Conservation (phyloP, 352 stramenopile genomes). For the Hyphochytrium catenoides region DNA sequence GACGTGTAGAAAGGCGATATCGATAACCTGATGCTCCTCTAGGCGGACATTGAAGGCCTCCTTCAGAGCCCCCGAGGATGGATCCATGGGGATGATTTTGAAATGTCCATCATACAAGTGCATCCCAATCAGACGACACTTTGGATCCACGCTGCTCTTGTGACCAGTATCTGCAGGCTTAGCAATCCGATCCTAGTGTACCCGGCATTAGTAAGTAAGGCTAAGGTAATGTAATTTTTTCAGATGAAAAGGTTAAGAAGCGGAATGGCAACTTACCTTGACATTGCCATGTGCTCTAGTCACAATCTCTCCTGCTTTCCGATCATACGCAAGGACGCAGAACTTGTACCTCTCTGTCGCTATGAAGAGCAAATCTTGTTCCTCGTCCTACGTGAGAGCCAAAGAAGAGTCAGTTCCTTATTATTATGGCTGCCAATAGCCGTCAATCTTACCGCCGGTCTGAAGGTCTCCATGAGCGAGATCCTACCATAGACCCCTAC, state of each 20-base stretch:
- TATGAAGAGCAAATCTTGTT: constrained; percentile 51
- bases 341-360: constrained; percentile 71
- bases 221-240: too few relatives aligned
- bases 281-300: constrained; percentile 62
- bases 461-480: constrained; percentile 58
- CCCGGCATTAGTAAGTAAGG: too few relatives aligned
- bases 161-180: constrained; percentile 55
- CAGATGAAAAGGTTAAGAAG: too few relatives aligned
- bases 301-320: constrained; percentile 28
- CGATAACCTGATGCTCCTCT: constrained; percentile 71
- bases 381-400: constrained; percentile 7
- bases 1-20: constrained; percentile 75
- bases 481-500: constrained; percentile 61
- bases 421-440: too few relatives aligned
- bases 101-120: constrained; percentile 74
- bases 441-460: too few relatives aligned
- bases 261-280: constrained; percentile 16
- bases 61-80: constrained; percentile 33
- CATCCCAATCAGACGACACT: constrained; percentile 60
- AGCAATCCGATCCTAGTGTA: too few relatives aligned
- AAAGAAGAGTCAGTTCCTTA: too few relatives aligned
- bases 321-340: constrained; percentile 57
- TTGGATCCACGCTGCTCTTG: constrained; percentile 63
- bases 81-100: constrained; percentile 66
- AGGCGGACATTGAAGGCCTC: constrained; percentile 75